A percentile compares a stretch with the other conserved stretches of the same genome.
These are phyloP conservation scores for Phytophthora hibernalis DNA, from an alignment of 352 stramenopile genomes.

Conservation along the genomic window DNA sequence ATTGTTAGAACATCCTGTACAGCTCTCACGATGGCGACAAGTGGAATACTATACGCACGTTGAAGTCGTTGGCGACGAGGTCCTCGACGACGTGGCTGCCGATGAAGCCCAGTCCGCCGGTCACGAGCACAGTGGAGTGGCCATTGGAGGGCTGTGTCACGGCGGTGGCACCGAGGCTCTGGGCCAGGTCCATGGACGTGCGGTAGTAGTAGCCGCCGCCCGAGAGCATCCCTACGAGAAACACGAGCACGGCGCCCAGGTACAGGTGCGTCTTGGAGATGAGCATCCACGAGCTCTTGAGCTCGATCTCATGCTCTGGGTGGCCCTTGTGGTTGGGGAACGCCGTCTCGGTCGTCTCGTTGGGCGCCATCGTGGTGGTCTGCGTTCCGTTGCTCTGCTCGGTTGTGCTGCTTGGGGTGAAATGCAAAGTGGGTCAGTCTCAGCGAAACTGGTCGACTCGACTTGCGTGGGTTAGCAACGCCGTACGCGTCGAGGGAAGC, in stretches of 20 bases:
- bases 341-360: constrained; percentile 30
- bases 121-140: constrained; percentile 75
- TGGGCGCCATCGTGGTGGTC: constrained; percentile 18
- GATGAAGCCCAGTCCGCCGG: constrained; percentile 84
- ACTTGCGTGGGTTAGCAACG: background rate
- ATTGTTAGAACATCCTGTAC: constrained; percentile 13
- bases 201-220: constrained; percentile 68
- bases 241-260: constrained; percentile 63
- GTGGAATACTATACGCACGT: constrained; percentile 51
- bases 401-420: constrained; percentile 43
- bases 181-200: constrained; percentile 35
- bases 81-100: constrained; percentile 86
- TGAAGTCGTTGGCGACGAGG: constrained; percentile 73
- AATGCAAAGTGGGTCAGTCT: constrained; percentile 39
- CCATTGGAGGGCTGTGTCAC: constrained; percentile 32
- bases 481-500: background rate
- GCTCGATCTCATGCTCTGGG: constrained; percentile 47
- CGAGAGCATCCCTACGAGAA: constrained; percentile 70
- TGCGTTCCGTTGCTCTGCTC: constrained; percentile 21
- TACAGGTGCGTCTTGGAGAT: constrained; percentile 76
- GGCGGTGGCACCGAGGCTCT: constrained; percentile 26
- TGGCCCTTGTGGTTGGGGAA: constrained; percentile 54
- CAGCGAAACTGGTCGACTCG: constrained; percentile 4
- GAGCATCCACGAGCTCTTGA: constrained; percentile 77
- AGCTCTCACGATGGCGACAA: background rate